A percentile compares a stretch with the other conserved stretches of the same genome.
Conservation (phyloP, 495 filamentous ascomycete genomes). For the Aspergillus panamensis region DNA sequence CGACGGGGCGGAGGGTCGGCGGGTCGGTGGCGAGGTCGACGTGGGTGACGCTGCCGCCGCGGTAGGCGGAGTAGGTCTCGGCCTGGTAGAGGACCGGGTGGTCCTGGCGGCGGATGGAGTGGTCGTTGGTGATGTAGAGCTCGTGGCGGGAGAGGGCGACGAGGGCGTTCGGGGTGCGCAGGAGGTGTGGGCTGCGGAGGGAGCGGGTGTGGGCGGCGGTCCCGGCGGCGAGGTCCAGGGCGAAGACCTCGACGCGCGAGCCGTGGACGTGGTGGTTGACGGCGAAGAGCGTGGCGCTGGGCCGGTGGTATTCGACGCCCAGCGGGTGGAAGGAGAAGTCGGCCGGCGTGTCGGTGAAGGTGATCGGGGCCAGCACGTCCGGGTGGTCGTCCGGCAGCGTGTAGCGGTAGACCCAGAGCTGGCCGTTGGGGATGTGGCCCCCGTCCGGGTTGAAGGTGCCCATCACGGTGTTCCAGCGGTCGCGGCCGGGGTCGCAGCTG, state of each 20-base stretch:
- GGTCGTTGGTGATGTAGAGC: conserved; percentile 53
- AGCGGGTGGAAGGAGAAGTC: conserved; percentile 42
- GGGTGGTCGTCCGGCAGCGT: conserved; percentile 17
- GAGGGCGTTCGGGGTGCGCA: conserved; percentile 50
- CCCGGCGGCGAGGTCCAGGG: conserved; percentile 30
- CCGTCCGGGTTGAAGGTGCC: conserved; percentile 28
- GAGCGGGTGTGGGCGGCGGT: conserved; percentile 24
- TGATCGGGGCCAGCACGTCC: conserved; percentile 26
- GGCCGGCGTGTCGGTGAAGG: conserved; percentile 29
- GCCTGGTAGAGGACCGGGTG: conserved; percentile 18
- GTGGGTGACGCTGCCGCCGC: conserved; percentile 34
- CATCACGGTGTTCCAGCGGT: conserved; percentile 50
- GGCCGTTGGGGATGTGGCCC: conserved; percentile 24
- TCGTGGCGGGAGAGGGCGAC: conserved; percentile 38
- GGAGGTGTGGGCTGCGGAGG: conserved; percentile 26
- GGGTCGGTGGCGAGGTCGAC: conserved; percentile 29
- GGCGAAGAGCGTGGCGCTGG: conserved; percentile 33
- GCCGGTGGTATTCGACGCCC: conserved; percentile 40
- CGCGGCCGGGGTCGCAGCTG: conserved; percentile 41
- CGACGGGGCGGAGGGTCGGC: conserved; percentile 1
- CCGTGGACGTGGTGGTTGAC: conserved; percentile 27
- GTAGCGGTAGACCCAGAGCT: conserved; percentile 40
- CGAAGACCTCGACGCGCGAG: conserved; percentile 49
- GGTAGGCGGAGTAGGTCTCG: conserved; percentile 37
- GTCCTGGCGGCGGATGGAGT: conserved; percentile 30